phyloP scores from a whole-genome alignment of 805 yeast genomes.

The Sugiyamaella chiloensis region DNA sequence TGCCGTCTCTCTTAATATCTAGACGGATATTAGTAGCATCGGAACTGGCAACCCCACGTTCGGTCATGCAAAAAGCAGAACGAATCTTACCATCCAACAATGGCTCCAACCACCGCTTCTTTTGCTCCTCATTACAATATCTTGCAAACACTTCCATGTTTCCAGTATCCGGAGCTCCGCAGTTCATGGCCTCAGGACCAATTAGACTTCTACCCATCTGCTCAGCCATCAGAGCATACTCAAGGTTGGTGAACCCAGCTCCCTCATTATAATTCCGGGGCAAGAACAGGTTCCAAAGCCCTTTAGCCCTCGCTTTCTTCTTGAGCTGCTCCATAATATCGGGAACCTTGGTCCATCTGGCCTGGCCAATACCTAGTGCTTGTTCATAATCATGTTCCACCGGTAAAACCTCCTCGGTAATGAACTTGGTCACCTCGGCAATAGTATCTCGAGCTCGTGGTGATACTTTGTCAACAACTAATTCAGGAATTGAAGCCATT shows the following conservation, averaged over 20 bases:
- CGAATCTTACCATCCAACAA: constrained; percentile 53
- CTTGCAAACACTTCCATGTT: constrained; percentile 48
- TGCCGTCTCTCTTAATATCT: constrained; percentile 44
- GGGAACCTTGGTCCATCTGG: constrained; percentile 50
- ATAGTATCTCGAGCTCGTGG: constrained; percentile 37
- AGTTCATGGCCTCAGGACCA: constrained; percentile 60
- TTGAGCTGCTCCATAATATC: constrained; percentile 50
- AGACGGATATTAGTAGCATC: constrained; percentile 58
- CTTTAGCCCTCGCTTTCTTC: constrained; percentile 48
- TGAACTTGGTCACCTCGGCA: constrained; percentile 45
- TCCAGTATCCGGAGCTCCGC: constrained; percentile 64
- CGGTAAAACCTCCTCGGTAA: constrained; percentile 55
- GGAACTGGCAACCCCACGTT: constrained; percentile 56
- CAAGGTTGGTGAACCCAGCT: constrained; percentile 58
- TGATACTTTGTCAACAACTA: constrained; percentile 36
- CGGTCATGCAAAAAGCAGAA: constrained; percentile 65
- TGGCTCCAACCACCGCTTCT: constrained; percentile 49
- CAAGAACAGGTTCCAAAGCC: constrained; percentile 61
- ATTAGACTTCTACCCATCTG: constrained; percentile 52
- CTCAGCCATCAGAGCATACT: constrained; percentile 63
- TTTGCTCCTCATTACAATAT: constrained; percentile 42
- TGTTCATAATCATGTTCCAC: constrained; percentile 45
- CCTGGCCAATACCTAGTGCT: constrained; percentile 39
- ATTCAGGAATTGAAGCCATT: constrained; percentile 33
- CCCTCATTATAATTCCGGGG: constrained; percentile 48